phyloP scores from a whole-genome alignment of 192 early-diverging fungal genomes.

The Coemansia biformis region DNA sequence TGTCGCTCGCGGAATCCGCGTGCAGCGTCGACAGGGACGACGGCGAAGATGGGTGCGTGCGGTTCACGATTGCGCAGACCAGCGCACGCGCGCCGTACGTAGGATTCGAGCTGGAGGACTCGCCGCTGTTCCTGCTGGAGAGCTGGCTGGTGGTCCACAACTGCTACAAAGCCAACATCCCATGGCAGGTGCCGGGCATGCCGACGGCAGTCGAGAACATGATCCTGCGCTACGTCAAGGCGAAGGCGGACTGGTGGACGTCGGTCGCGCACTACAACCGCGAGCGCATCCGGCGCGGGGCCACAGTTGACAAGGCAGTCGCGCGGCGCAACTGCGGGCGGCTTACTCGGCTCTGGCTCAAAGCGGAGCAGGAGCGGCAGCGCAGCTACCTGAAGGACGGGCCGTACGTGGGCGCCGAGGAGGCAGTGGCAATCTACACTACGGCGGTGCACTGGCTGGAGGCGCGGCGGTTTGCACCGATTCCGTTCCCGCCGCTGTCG shows the following conservation, averaged over 20 bases:
- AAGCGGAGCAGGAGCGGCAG: slow-evolving; percentile 99
- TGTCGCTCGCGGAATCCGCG: no score
- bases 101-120: slow-evolving; percentile 25
- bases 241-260: slow-evolving; percentile 99
- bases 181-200: slow-evolving; percentile 98
- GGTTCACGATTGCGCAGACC: no score
- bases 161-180: slow-evolving; percentile 97
- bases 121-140: slow-evolving; percentile 28
- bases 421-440: slow-evolving; percentile 97
- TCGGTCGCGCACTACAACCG: slow-evolving; percentile 97
- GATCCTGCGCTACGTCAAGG: slow-evolving; percentile 97
- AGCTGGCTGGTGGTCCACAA: slow-evolving; percentile 30
- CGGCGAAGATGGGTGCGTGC: no score
- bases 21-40: no score
- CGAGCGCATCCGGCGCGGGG: slow-evolving; percentile 96
- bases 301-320: slow-evolving; percentile 99
- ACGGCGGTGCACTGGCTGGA: slow-evolving; percentile 98
- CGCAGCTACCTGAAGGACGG: slow-evolving; percentile 99
- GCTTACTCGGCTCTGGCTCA: slow-evolving; percentile 95
- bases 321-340: slow-evolving; percentile 97
- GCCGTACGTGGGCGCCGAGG: slow-evolving; percentile 95
- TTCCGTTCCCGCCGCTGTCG: slow-evolving; percentile 98
- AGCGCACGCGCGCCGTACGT: no score
- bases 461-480: slow-evolving; percentile 95
- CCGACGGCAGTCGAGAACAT: slow-evolving; percentile 98